Evolutionary conservation across 768 basidiomycete species (phyloP), one percentile per base, ranked within the genome.

Genomic region (Pleurotus pulmonarius): DNA sequence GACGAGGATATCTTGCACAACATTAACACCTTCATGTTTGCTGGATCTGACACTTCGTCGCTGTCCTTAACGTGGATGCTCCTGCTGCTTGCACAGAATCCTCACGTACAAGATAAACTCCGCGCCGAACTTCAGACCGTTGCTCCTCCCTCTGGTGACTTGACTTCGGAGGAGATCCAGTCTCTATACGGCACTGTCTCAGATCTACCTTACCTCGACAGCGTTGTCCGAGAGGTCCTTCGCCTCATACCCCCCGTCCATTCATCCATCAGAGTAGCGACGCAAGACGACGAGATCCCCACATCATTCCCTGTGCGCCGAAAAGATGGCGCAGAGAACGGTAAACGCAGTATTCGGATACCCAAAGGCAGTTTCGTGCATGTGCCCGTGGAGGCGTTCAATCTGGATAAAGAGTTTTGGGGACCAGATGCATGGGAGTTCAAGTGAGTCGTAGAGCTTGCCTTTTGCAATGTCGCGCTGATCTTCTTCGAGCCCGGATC

Each of bases 1-100:
- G 94, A 97, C 64, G 85, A 88, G 26, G 94, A 96, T 63, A 86
- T 95, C 49, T 76, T 94, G 9, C 76, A 91, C 64, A 93, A 86
- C 58, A 86, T 95, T 69, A 92, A 90, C 62, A 94, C 92, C 0
- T 90, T 95, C 68, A 84, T 94, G 78, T 92, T 94, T 66, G 92
- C 89, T 18, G 94, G 94, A 3, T 91, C 93, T 11, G 92, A 95
- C 64, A 92, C 92, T 0, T 88, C 88, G 9, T 89, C 90, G 2
- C 82, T 94, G 25, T 81, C 87, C 4, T 71, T 96, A 44, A 90
- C 90, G 0, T 97, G 94, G 94, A 85, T 86, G 1, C 69, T 96
- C n/a, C 74, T 85, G 56, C 73, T 90, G 13, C 80, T 97, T 39
- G 84, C 92, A 0, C 77, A 81, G 61, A 71, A 90, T 65, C 85